Base-by-base conservation (phyloP, 352 stramenopile genomes). In the Thalassiosira livingstoniorum region DNA sequence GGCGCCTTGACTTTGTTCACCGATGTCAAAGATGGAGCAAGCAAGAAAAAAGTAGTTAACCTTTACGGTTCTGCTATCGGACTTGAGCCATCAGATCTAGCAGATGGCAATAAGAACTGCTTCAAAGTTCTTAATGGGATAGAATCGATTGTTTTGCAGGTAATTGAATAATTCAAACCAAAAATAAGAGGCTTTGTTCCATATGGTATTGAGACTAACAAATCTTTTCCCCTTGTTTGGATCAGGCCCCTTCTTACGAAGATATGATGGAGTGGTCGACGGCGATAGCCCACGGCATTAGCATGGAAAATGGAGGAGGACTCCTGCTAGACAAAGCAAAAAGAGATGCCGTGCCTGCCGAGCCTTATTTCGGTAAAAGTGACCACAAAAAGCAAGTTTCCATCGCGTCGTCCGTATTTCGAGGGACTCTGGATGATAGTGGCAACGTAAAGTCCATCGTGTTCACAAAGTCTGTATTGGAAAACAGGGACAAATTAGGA, bases 221-320 rank as follows among this genome's bases (percentile, higher is more conserved):
- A n/a, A n/a, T n/a, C n/a, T n/a, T n/a, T n/a, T n/a, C n/a, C n/a
- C n/a, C n/a, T n/a, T n/a, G n/a, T n/a, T n/a, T n/a, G n/a, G n/a
- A n/a, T n/a, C n/a, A n/a, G n/a, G 58, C 76, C 11, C 7, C 63
- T 3, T 75, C 61, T 23, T 55, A 72, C n/a, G 53, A 69, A 25
- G 27, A 57, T 10, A 77, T 75, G 63, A 76, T 84, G 68, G 61
- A 75, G 51, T 84, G 76, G 76, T 64, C 68, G 4, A 76, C 55
- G 29, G 18, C 34, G 18, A 79, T 84, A 47, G 68, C 63, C 15
- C 68, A 79, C 34, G 75, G 61, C 42, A 84, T 84, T 34, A 84
- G 76, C 32, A 79, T 84, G 69, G 76, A 84, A 60, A 84, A 84
- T 71, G 76, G 76, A 0, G 76, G 76, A n/a, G 76, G 76, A 15